These are phyloP conservation scores for Uronychia binucleata DNA, from an alignment of 73 alveolate genomes.

Conservation along the genomic window DNA sequence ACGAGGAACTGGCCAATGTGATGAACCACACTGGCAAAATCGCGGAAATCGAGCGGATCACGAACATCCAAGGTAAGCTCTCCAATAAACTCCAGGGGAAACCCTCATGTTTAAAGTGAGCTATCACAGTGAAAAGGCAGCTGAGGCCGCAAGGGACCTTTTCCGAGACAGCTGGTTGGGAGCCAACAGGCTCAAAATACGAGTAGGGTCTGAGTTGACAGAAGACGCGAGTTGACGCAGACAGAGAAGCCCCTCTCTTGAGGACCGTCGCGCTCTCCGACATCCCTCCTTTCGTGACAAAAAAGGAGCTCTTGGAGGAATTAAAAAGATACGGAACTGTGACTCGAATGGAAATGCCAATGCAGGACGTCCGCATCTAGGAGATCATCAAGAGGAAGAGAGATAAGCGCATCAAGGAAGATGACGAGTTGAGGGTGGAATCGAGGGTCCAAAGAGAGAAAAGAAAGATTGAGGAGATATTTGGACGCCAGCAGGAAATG, in stretches of 20 bases:
- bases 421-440: neutral
- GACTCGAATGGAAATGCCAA: neutral
- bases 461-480: neutral
- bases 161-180: too few relatives aligned
- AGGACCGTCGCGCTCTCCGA: slow-evolving; percentile 8
- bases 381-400: neutral
- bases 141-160: too few relatives aligned
- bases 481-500: neutral
- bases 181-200: too few relatives aligned
- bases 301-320: neutral
- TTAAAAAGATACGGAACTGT: slow-evolving; percentile 2
- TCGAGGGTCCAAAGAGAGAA: neutral
- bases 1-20: too few relatives aligned
- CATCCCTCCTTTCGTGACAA: neutral
- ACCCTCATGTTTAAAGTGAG: too few relatives aligned
- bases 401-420: neutral
- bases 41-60: too few relatives aligned
- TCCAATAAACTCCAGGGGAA: too few relatives aligned
- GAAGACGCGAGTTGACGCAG: neutral
- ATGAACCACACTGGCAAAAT: too few relatives aligned
- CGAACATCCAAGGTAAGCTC: too few relatives aligned
- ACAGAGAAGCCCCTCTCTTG: neutral
- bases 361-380: neutral
- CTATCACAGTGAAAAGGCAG: too few relatives aligned
- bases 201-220: too few relatives aligned